A percentile compares a stretch with the other conserved stretches of the same genome.
phyloP scores from a whole-genome alignment of 2,329 filamentous ascomycete species.

The Aspergillus carbonarius region DNA sequence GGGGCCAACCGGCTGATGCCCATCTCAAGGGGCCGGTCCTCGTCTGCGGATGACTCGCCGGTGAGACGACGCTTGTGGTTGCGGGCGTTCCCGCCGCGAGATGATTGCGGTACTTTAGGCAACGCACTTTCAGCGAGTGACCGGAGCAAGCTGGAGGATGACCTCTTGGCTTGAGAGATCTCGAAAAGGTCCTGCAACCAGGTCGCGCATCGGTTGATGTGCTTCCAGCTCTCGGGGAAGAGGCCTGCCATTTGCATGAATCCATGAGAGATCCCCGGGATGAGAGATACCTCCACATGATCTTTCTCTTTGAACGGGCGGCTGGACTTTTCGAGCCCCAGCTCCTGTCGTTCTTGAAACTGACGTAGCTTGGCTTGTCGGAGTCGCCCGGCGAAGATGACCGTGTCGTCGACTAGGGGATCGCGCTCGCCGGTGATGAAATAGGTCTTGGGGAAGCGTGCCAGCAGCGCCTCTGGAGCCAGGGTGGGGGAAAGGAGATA shows the following conservation, averaged over 20 bases:
- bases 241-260: conserved; percentile 88
- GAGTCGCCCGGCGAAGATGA: conserved; percentile 90
- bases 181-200: conserved; percentile 81
- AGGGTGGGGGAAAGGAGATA: conserved; percentile 87
- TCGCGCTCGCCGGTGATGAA: conserved; percentile 94
- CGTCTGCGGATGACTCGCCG: conserved; percentile 70
- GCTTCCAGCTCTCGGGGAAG: conserved; percentile 87
- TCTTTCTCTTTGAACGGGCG: conserved; percentile 69
- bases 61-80: conserved; percentile 50
- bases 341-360: conserved; percentile 56
- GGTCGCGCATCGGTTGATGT: conserved; percentile 72
- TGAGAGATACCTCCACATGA: conserved; percentile 75
- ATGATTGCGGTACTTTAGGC: conserved; percentile 1
- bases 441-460: conserved; percentile 89
- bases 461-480: conserved; percentile 78
- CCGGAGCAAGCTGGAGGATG: conserved; percentile 19
- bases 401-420: conserved; percentile 92
- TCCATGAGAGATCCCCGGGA: conserved; percentile 88
- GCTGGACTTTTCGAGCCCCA: conserved; percentile 53
- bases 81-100: conserved; percentile 15
- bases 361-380: conserved; percentile 69
- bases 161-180: conserved; percentile 21
- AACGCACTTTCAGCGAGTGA: conserved; percentile 4
- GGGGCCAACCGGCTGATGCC: conserved; percentile 52
- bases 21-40: conserved; percentile 82